Evolutionary conservation across 257 asterid species (phyloP).

Genomic region (Anisodus tanguticus): DNA sequence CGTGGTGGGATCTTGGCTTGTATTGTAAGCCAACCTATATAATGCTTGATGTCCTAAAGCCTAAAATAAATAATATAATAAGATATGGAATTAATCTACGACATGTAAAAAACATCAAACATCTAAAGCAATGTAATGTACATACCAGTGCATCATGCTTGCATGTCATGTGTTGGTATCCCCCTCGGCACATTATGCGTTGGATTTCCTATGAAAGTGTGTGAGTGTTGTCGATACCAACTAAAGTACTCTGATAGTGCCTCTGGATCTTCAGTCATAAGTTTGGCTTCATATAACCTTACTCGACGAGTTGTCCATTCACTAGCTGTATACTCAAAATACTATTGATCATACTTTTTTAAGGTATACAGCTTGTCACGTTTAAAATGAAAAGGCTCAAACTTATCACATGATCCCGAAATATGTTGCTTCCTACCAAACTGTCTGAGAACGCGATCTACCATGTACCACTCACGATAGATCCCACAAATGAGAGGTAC

Average conservation of each 20-base stretch:
- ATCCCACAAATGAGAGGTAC: neutral
- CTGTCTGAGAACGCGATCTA: neutral
- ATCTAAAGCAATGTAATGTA: neutral
- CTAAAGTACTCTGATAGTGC: neutral
- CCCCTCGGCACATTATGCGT: neutral
- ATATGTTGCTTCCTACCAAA: neutral
- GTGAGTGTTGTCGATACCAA: neutral
- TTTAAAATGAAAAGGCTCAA: neutral
- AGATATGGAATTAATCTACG: neutral
- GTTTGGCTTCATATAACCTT: neutral
- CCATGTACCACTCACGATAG: slow-evolving; percentile 10
- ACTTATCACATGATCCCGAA: neutral
- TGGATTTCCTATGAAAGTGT: neutral
- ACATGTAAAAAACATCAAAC: neutral
- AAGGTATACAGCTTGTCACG: neutral
- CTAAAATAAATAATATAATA: neutral
- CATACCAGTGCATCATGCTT: neutral
- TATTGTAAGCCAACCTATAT: neutral
- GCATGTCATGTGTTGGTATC: slow-evolving; percentile 13
- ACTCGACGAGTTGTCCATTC: neutral
- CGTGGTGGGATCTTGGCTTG: neutral
- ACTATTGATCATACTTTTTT: neutral
- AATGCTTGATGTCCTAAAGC: neutral
- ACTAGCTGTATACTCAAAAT: slow-evolving; percentile 17
- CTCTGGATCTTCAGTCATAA: neutral